phyloP scores from a whole-genome alignment of 2,329 filamentous ascomycete species.

The Pseudopithomyces chartarum region DNA sequence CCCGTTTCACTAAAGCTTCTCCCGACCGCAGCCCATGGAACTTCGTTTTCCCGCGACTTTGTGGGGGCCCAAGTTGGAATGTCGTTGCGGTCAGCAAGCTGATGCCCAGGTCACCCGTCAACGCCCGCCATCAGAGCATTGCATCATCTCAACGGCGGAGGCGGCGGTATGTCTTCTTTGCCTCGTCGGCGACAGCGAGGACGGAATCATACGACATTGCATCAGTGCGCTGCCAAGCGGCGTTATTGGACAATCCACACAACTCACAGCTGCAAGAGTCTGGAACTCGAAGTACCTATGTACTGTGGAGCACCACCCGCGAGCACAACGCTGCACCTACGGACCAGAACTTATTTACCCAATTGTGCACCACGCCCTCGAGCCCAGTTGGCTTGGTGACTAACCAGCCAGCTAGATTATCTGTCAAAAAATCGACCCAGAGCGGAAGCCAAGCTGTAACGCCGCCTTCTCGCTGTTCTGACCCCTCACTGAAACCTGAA shows the following conservation, averaged over 20 bases:
- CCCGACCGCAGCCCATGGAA: background rate
- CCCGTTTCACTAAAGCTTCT: background rate
- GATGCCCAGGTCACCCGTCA: background rate
- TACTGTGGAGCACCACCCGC: background rate
- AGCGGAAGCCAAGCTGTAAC: background rate
- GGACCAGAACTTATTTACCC: background rate
- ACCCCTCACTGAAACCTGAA: background rate
- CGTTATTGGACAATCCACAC: background rate
- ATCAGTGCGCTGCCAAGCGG: background rate
- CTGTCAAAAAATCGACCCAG: background rate
- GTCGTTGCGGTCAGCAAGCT: background rate
- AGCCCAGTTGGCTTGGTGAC: background rate
- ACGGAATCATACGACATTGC: background rate
- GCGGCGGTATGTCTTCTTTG: background rate
- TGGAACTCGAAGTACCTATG: background rate
- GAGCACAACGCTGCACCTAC: background rate
- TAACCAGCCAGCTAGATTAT: conserved; percentile 2
- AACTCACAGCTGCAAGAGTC: background rate
- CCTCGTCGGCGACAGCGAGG: background rate
- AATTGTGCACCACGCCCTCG: background rate
- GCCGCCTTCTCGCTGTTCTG: background rate
- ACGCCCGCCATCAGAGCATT: background rate
- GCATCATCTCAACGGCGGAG: background rate
- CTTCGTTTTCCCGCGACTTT: background rate
- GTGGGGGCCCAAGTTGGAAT: background rate